Base-by-base conservation (phyloP, 441 rosid species). In the Adansonia madagascariensis region DNA sequence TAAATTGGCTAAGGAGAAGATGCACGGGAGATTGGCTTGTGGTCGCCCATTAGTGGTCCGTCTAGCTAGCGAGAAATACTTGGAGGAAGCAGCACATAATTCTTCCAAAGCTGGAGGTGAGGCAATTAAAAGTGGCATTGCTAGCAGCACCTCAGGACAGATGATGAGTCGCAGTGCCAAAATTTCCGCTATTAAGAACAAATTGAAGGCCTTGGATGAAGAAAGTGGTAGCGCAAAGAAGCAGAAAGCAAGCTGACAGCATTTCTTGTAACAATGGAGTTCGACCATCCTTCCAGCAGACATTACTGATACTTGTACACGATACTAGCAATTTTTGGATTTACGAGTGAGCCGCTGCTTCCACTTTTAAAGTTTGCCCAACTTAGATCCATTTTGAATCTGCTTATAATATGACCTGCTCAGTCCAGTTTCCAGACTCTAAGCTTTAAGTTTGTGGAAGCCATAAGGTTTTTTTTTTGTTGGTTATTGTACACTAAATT, bases 11-110 rank as follows among this genome's bases (percentile, higher is more conserved):
- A 92, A 89, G 87, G 97, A 94, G 80, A 94, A 89, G 87, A 92
- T 92, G 98, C 95, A 92, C 57, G 97, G 98, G 78, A 91, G 89
- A 73, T 84, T 94, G 73, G 98, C 97, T 75, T 91, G 93, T 73
- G 95, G 96, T 65, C 95, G 95, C 61, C 98, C 97, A 41, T 75
- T 92, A 79, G 88, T 94, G 41, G 97, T 94, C 59, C 95, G 90
- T 49, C 83, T 92, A 65, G 94, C 95, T 3, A 88, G 92, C 24
- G 97, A 92, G 84, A 92, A 89, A 83, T 79, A 73, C 80, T 39
- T 77, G 41, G 88, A 88, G 76, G 92, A 86, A 70, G 69, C 83
- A 0, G 77, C 85, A 67, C 86, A 82, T 47, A 64, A 76, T 74
- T 82, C 81, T 59, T 79, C 83, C 7, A 83, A 82, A 75, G 78